Evolutionary conservation across 768 basidiomycete species (phyloP), one percentile per base, ranked within the genome.

Genomic region (Pulveroboletus sp.): DNA sequence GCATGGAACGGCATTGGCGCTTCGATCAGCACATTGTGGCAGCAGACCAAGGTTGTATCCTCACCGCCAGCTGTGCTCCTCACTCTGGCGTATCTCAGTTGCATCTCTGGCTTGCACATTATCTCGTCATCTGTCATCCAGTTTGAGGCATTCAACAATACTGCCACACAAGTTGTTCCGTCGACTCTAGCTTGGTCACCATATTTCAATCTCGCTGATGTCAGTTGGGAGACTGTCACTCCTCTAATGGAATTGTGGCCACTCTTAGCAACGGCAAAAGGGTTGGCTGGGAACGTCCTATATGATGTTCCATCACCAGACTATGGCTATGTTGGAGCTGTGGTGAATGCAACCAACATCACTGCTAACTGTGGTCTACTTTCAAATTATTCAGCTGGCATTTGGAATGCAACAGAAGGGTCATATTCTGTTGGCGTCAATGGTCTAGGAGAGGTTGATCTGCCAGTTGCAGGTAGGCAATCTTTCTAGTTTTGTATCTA

Each of bases 1-100:
- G 58, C 63, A 4, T 64, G 63, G 63, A 44, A 40, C 1, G 63
- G 63, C 6, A 47, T 64, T 27, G 63, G 63, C 4, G 51, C 61
- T 1, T 56, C 63, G 0, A 49, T 56, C 19, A 13, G n/a, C 3
- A 20, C n/a, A 4, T 8, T 62, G 13, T 64, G 60, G 60, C 43
- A 54, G 13, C 63, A 64, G 45, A 56, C 42, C 13, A 41, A 47
- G 11, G 24, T 64, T 19, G 14, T 40, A 0, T 46, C 64, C 2
- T 40, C 55, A 0, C 47, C 52, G 1, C 21, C 7, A 1, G 24
- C 20, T 6, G 25, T 53, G n/a, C 14, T 55, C 14, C 24, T 39
- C 11, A 44, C 51, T 5, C n/a, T 59, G 9, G n/a, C 43, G 1
- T 64, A 64, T 36, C 44, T 63, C 2, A 39, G 20, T 3, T 50